phyloP scores from a whole-genome alignment of 768 basidiomycete genomes.

The Macrolepiota dolichaula region DNA sequence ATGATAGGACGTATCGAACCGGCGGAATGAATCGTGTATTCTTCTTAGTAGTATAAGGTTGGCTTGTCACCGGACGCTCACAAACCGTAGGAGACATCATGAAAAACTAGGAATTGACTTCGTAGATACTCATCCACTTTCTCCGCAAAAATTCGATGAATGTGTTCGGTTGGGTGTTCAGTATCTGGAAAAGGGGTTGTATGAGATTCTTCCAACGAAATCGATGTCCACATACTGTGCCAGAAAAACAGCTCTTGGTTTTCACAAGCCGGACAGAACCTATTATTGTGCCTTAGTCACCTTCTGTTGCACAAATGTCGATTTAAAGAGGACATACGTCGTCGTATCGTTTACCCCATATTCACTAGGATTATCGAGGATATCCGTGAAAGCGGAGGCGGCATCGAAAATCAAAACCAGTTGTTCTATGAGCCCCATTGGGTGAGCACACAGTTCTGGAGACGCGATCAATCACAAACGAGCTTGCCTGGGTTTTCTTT shows the following conservation, averaged over 20 bases:
- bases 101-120: background rate
- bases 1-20: background rate
- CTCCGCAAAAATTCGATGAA: background rate
- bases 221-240: background rate
- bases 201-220: background rate
- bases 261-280: background rate
- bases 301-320: no score
- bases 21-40: background rate
- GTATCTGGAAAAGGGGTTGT: background rate
- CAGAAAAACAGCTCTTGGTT: background rate
- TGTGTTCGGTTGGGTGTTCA: slow-evolving; percentile 2
- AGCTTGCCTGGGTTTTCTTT: background rate
- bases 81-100: background rate
- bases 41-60: background rate
- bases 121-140: background rate
- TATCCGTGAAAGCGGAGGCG: background rate
- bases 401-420: background rate
- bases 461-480: background rate
- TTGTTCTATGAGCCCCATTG: background rate
- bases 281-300: background rate
- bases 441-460: background rate
- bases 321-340: background rate
- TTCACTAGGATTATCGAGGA: background rate
- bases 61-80: background rate
- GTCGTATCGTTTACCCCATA: slow-evolving; percentile 2